Base-by-base conservation (phyloP, 2,329 filamentous ascomycete species). In the Monilinia laxa region DNA sequence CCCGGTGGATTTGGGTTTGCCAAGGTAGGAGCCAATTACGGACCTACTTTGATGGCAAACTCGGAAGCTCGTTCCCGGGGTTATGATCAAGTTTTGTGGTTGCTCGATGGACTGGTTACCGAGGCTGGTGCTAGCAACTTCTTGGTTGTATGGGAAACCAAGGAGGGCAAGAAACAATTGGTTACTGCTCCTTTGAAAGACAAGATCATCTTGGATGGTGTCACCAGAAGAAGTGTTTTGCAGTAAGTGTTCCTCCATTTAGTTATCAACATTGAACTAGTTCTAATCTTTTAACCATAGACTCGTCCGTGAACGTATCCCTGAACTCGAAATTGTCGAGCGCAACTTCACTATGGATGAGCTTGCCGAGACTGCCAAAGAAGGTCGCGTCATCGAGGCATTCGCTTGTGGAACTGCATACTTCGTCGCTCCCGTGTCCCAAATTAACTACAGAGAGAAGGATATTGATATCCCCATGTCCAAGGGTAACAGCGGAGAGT, bases 41-140 rank as follows among this genome's bases (percentile, higher is more conserved):
- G 93, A 0, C 93, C 93, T 23, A 89, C 86, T 25, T 83, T 97
- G 64, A 83, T 92, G 64, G 91, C 92, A 4, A 93, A 93, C 59
- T 84, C 84, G 23, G 90, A 93, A 77, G 93, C 93, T 3, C 81
- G 87, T 66, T 81, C 80, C 14, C 80, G 85, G 52, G 93, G 94
- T 0, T 97, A 87, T 79, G 86, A 94, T 75, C 94, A 97, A 83
- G 90, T 97, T 66, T 84, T 97, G n/a, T 97, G 93, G 93, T 84
- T 97, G 62, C 95, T 96, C 52, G 84, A 94, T 72, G 86, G 85
- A 63, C 86, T 87, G 76, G 93, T 96, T 70, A 97, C 93, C 2
- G 93, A 97, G 81, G 93, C 93, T 2, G 93, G 93, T 5, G 93
- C 92, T 16, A 91, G 87, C 75, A 97, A 97, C 80, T 97, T 97